phyloP scores from a whole-genome alignment of 2,329 filamentous ascomycete genomes.

The Fusarium sp. region DNA sequence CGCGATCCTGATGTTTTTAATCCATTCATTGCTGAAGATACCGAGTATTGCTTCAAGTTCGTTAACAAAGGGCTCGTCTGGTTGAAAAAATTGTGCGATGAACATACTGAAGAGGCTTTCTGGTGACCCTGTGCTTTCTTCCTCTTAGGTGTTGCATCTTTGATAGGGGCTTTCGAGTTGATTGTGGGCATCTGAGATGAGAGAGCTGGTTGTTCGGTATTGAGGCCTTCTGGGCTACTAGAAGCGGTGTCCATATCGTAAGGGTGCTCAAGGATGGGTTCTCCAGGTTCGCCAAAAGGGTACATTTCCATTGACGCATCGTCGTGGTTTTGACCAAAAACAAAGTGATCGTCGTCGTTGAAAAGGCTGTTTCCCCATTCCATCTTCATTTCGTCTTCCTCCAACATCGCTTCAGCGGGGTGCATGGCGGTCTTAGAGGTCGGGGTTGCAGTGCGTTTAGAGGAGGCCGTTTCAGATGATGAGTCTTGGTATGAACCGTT shows the following conservation, averaged over 20 bases:
- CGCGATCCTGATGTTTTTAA: conserved; percentile 60
- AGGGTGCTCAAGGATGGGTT: conserved; percentile 59
- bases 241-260: conserved; percentile 71
- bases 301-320: conserved; percentile 48
- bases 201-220: conserved; percentile 50
- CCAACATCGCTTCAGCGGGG: conserved; percentile 58
- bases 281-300: conserved; percentile 45
- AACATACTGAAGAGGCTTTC: conserved; percentile 55
- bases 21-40: conserved; percentile 63
- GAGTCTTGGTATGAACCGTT: conserved; percentile 61
- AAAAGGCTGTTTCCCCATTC: conserved; percentile 58
- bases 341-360: conserved; percentile 55
- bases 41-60: conserved; percentile 61
- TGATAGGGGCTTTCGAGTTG: conserved; percentile 50
- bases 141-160: conserved; percentile 43
- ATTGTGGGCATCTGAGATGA: conserved; percentile 58
- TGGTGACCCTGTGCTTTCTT: conserved; percentile 42
- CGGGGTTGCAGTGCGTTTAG: conserved; percentile 61
- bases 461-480: conserved; percentile 63
- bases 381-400: conserved; percentile 55
- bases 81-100: conserved; percentile 17
- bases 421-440: conserved; percentile 58
- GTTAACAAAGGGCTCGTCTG: conserved; percentile 27
- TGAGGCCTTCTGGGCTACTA: conserved; percentile 63
- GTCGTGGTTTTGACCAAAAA: conserved; percentile 47